A percentile compares a stretch with the other conserved stretches of the same genome.
Evolutionary conservation across 345 rosid species (phyloP).

Genomic region (Adansonia digitata): DNA sequence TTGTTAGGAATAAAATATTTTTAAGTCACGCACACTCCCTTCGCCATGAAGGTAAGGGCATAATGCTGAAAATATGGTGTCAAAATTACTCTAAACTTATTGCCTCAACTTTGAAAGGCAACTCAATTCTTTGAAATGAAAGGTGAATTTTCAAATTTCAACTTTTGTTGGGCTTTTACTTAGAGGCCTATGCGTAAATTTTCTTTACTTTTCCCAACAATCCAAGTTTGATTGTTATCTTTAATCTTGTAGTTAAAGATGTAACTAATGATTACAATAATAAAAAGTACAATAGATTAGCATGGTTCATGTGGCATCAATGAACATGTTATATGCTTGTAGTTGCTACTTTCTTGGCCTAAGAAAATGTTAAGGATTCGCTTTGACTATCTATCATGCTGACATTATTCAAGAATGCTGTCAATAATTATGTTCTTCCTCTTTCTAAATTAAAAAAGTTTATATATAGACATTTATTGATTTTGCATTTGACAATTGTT

Average conservation of each 20-base stretch:
- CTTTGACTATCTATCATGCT: background rate
- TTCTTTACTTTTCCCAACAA: background rate
- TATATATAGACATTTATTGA: background rate
- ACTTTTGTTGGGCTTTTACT: background rate
- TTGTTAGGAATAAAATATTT: too few relatives aligned
- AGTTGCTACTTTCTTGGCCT: background rate
- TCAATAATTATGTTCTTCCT: background rate
- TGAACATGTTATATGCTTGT: background rate
- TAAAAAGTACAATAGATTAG: background rate
- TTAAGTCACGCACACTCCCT: too few relatives aligned
- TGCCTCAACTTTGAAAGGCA: background rate
- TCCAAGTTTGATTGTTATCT: background rate
- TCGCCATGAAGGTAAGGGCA: too few relatives aligned
- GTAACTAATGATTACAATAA: background rate
- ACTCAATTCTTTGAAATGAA: background rate
- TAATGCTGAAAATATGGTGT: too few relatives aligned
- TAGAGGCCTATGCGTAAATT: background rate
- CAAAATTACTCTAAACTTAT: background rate
- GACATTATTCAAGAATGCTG: background rate
- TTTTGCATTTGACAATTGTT: background rate
- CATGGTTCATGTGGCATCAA: background rate
- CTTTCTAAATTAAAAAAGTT: background rate
- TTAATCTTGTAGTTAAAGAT: background rate
- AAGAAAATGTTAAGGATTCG: background rate
- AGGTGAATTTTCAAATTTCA: background rate